A percentile compares a stretch with the other conserved stretches of the same genome.
phyloP scores from a whole-genome alignment of 352 stramenopile species.

The Albugo candida region DNA sequence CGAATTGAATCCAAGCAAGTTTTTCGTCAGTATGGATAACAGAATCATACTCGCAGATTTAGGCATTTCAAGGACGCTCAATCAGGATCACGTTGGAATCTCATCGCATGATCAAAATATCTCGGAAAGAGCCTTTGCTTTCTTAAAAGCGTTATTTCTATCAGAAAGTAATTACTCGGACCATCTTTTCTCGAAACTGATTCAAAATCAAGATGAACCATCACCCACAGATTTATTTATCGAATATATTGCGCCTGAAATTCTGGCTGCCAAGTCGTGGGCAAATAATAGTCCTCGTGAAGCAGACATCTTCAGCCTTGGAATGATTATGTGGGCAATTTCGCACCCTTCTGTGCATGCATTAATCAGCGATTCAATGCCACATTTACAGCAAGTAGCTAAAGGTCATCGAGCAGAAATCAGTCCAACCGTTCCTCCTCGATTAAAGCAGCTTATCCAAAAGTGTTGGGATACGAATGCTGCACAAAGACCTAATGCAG shows the following conservation, averaged over 20 bases:
- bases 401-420: constrained; percentile 15
- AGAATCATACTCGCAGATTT: constrained; percentile 66
- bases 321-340: constrained; percentile 64
- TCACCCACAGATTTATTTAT: constrained; percentile 24
- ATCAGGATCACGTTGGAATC: background rate
- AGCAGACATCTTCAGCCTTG: constrained; percentile 65
- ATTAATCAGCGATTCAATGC: constrained; percentile 11
- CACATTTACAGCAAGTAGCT: constrained; percentile 40
- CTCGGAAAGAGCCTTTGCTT: too few relatives aligned
- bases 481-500: constrained; percentile 23
- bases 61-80: constrained; percentile 16
- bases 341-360: constrained; percentile 26
- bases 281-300: too few relatives aligned
- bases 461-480: constrained; percentile 29
- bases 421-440: constrained; percentile 5
- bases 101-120: background rate
- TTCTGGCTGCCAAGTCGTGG: too few relatives aligned
- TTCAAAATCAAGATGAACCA: background rate
- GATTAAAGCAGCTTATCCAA: constrained; percentile 23
- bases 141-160: too few relatives aligned
- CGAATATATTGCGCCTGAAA: too few relatives aligned
- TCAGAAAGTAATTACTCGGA: background rate
- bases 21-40: constrained; percentile 35
- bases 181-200: background rate
- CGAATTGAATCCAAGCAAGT: constrained; percentile 63